Conservation (phyloP, 441 rosid genomes). For the Syzygium malaccense region DNA sequence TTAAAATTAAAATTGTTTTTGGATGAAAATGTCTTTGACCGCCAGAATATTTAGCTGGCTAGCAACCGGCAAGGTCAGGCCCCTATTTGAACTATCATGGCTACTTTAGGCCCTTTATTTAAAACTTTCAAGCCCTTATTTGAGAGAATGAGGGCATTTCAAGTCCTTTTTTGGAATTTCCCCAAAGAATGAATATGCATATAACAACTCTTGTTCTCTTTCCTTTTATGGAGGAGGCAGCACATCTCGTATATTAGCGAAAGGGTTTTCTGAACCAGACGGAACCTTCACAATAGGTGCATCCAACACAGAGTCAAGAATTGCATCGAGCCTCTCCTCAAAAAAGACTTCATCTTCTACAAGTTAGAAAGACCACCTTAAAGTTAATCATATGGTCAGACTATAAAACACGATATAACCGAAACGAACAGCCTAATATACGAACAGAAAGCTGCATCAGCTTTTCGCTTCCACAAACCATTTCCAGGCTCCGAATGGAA, state of each 20-base stretch:
- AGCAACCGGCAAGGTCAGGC: no score
- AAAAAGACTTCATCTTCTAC: slow-evolving; percentile 81
- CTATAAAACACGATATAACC: neutral
- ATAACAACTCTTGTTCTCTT: slow-evolving; percentile 28
- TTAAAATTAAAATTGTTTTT: no score
- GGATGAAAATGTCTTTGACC: no score
- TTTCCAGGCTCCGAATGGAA: slow-evolving; percentile 76
- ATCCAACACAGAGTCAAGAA: slow-evolving; percentile 73
- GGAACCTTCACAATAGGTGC: slow-evolving; percentile 37
- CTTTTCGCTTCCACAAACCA: slow-evolving; percentile 80
- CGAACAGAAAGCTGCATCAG: slow-evolving; percentile 66
- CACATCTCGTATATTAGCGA: slow-evolving; percentile 36
- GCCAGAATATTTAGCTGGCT: no score
- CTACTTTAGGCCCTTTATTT: no score
- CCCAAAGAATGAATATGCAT: slow-evolving; percentile 19
- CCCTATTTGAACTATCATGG: no score
- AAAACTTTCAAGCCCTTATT: no score
- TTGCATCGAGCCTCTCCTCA: slow-evolving; percentile 57
- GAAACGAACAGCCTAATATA: neutral
- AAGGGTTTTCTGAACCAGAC: slow-evolving; percentile 59
- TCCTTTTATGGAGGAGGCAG: slow-evolving; percentile 55
- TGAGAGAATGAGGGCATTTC: no score
- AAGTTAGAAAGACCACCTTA: neutral
- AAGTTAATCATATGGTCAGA: neutral
- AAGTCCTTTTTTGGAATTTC: no score